Conservation (phyloP, 306 rosid genomes). For the Pyrus bretschneideri region DNA sequence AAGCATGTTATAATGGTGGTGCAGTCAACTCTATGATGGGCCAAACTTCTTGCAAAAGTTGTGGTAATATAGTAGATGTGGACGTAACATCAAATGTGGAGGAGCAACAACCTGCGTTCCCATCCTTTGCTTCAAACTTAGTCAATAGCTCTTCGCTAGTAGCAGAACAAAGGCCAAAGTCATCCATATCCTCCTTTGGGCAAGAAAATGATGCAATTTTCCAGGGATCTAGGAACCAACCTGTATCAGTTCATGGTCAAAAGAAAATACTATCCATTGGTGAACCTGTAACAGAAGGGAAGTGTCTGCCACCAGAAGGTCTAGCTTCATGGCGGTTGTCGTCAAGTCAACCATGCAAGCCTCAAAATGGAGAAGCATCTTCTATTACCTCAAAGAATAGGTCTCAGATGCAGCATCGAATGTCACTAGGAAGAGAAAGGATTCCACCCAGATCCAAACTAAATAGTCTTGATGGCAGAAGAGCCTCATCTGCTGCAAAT, state of each 20-base stretch:
- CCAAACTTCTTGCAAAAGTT: constrained; percentile 59
- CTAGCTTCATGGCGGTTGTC: constrained; percentile 37
- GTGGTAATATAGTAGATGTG: constrained; percentile 49
- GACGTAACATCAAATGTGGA: constrained; percentile 30
- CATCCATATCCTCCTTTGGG: constrained; percentile 23
- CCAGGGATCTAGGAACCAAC: constrained; percentile 28
- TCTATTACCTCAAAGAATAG: constrained; percentile 32
- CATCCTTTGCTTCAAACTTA: constrained; percentile 30
- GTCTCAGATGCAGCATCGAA: constrained; percentile 38
- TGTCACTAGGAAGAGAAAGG: constrained; percentile 27
- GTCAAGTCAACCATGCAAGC: constrained; percentile 30
- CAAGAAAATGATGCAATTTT: constrained; percentile 35
- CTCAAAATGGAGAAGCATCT: constrained; percentile 29
- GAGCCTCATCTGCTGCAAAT: constrained; percentile 44
- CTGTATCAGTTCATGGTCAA: constrained; percentile 22
- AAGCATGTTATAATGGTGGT: constrained; percentile 25
- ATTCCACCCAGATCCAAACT: constrained; percentile 33
- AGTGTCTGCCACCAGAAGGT: constrained; percentile 23
- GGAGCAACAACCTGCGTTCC: constrained; percentile 22
- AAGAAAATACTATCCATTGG: constrained; percentile 16
- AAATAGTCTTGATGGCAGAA: constrained; percentile 37
- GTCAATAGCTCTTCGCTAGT: constrained; percentile 24
- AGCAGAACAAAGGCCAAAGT: constrained; percentile 29
- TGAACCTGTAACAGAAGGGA: constrained; percentile 28
- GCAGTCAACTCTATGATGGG: constrained; percentile 31